Evolutionary conservation across 768 basidiomycete species (phyloP), one percentile per base, ranked within the genome.

Genomic region (Russula sp.): DNA sequence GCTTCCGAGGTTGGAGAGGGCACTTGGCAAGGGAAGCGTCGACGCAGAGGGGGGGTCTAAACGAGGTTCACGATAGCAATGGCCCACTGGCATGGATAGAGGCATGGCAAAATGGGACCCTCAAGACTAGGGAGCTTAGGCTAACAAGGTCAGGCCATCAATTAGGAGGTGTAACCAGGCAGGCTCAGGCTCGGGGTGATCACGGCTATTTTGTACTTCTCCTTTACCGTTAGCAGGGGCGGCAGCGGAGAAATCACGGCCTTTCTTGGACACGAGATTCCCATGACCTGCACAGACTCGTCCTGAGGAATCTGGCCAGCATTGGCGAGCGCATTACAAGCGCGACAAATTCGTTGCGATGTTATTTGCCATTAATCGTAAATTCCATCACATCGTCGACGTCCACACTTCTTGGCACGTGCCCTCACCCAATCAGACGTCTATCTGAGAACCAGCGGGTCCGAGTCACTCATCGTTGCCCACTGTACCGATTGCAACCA

Each of bases 211-310:
- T 57, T 51, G 49, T 52, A 56, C 18, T 49, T 14, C 42, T 58
- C 55, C 35, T 20, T 54, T 49, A 51, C 40, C 48, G 44, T 45
- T 52, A 49, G 37, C 52, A 31, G 10, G 50, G 6, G 55, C 32
- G 32, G 32, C 60, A 7, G 37, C 65, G 65, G 65, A 64, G 37
- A 54, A 66, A 63, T 55, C 62, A 34, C 62, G 62, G 65, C 39
- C 13, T 45, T 55, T 66, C 39, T 57, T 22, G 20, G 34, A 14
- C 48, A 56, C 31, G 55, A 32, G 47, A 22, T 55, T 64, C 57
- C 52, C 52, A 54, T 52, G 62, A 49, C 49, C 48, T 44, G 31
- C 20, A 47, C 44, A 48, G 18, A 22, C 22, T 22, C 20, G 22
- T 27, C 6, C 8, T 18, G 20, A 57, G 44, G 20, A 27, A 22